Percentiles rank a stretch among this genome's conserved stretches.
phyloP scores from a whole-genome alignment of 176 grass and related monocot genomes.

The Dactylis glomerata region DNA sequence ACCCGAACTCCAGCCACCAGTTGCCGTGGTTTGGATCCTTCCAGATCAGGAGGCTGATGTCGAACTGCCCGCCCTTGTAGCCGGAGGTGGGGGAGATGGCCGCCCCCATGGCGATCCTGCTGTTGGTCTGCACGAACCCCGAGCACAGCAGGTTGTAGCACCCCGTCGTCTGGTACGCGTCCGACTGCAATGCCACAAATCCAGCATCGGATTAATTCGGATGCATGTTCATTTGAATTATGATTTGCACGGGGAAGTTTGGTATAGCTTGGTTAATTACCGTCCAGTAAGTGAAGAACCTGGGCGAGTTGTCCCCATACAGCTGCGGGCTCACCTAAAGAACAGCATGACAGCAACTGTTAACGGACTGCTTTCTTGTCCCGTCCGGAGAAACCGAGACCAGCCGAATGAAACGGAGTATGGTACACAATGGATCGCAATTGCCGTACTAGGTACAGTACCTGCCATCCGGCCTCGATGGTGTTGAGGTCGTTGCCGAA shows the following conservation, averaged over 20 bases:
- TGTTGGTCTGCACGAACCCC: constrained; percentile 93
- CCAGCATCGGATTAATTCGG: not conserved
- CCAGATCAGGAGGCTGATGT: constrained; percentile 93
- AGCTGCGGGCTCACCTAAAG: constrained; percentile 87
- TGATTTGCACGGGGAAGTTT: too few species aligned
- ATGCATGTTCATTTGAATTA: not conserved
- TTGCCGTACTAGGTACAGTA: not conserved
- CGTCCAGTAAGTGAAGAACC: constrained; percentile 98
- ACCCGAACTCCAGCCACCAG: constrained; percentile 95
- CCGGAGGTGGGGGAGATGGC: constrained; percentile 79
- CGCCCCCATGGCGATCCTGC: constrained; percentile 82
- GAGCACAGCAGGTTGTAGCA: constrained; percentile 97
- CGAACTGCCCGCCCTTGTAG: constrained; percentile 65
- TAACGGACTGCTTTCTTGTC: not conserved
- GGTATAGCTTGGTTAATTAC: constrained; percentile 13
- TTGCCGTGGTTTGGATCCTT: constrained; percentile 95
- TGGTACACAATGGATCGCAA: not conserved
- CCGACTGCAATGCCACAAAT: constrained; percentile 32
- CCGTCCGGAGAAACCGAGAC: not conserved
- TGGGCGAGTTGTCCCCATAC: constrained; percentile 74
- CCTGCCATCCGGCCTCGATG: constrained; percentile 96
- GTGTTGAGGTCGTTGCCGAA: constrained; percentile 93
- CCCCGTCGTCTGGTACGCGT: constrained; percentile 94
- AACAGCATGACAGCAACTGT: not conserved
- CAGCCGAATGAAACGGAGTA: not conserved